These are phyloP conservation scores for Cercospora sp. DNA, from an alignment of 2,329 filamentous ascomycete genomes.

Conservation along the genomic window DNA sequence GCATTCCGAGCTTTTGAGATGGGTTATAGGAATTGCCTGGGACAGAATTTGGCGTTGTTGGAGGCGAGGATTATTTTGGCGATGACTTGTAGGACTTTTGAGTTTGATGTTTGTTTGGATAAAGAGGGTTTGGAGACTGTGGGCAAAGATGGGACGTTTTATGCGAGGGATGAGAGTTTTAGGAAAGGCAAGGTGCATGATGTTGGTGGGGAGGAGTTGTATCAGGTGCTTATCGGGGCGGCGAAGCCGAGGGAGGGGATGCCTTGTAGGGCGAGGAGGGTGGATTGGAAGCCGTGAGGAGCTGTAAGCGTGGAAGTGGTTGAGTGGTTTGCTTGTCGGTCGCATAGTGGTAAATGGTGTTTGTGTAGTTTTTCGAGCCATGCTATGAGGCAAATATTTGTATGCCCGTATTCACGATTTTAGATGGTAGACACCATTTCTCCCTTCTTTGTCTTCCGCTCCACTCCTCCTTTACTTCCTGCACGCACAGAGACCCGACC, in stretches of 20 bases:
- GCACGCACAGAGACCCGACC: not conserved
- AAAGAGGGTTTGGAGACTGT: constrained; percentile 31
- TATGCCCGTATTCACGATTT: not conserved
- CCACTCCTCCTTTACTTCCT: not conserved
- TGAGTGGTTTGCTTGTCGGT: not conserved
- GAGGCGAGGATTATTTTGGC: constrained; percentile 54
- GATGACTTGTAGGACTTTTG: constrained; percentile 51
- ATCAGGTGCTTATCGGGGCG: constrained; percentile 33
- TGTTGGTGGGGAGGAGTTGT: constrained; percentile 33
- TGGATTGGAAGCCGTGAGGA: constrained; percentile 17
- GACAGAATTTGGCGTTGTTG: constrained; percentile 54
- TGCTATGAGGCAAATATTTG: not conserved
- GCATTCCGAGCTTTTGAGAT: constrained; percentile 57
- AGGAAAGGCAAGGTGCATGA: constrained; percentile 28
- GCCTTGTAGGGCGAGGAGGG: constrained; percentile 28
- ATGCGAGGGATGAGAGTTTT: constrained; percentile 28
- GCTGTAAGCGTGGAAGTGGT: not conserved
- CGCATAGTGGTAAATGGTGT: not conserved
- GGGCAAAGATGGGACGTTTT: constrained; percentile 38
- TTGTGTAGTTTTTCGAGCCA: not conserved
- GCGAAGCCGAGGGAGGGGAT: constrained; percentile 38
- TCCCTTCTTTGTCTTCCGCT: not conserved
- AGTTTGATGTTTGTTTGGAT: constrained; percentile 46
- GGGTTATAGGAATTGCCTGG: constrained; percentile 56
- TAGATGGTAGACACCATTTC: not conserved